Conservation (phyloP, 352 stramenopile species). For the Thraustotheca clavata region DNA sequence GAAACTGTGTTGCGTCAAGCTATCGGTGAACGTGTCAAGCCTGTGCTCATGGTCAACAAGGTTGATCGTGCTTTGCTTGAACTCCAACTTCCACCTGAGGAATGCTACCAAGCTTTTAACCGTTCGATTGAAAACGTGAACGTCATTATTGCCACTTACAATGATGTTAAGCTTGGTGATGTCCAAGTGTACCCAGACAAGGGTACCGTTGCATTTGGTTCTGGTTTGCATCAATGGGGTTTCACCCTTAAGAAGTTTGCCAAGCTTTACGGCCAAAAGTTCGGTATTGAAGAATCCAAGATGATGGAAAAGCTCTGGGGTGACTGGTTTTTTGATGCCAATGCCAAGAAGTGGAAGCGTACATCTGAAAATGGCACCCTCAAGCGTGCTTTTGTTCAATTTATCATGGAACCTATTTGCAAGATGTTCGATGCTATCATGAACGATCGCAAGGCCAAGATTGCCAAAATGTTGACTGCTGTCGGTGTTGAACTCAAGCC, state of each 20-base stretch:
- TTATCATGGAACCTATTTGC: slow-evolving; percentile 99
- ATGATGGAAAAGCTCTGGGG: slow-evolving; percentile 99
- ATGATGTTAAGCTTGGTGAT: slow-evolving; percentile 95
- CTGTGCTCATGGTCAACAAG: slow-evolving; percentile 99
- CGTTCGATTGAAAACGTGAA: slow-evolving; percentile 99
- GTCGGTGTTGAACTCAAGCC: slow-evolving; percentile 97
- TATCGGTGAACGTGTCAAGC: slow-evolving; percentile 96
- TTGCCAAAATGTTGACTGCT: slow-evolving; percentile 95
- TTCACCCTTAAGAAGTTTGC: slow-evolving; percentile 99
- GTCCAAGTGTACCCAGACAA: slow-evolving; percentile 97
- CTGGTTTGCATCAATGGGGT: slow-evolving; percentile 98
- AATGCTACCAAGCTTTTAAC: slow-evolving; percentile 99
- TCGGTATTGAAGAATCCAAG: slow-evolving; percentile 96
- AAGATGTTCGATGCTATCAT: slow-evolving; percentile 99
- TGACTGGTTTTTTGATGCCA: slow-evolving; percentile 96
- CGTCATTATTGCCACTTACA: slow-evolving; percentile 99
- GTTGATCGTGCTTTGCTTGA: slow-evolving; percentile 98
- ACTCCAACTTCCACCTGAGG: slow-evolving; percentile 97
- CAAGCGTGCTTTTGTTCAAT: slow-evolving; percentile 99
- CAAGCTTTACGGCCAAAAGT: slow-evolving; percentile 98
- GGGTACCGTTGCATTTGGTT: slow-evolving; percentile 98
- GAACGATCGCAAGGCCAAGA: slow-evolving; percentile 98
- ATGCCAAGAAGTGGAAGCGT: slow-evolving; percentile 93
- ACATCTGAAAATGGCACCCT: slow-evolving; percentile 90
- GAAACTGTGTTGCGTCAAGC: slow-evolving; percentile 98